These are phyloP conservation scores for Candida arabinofermentans DNA, from an alignment of 805 yeast species.

Conservation along the genomic window DNA sequence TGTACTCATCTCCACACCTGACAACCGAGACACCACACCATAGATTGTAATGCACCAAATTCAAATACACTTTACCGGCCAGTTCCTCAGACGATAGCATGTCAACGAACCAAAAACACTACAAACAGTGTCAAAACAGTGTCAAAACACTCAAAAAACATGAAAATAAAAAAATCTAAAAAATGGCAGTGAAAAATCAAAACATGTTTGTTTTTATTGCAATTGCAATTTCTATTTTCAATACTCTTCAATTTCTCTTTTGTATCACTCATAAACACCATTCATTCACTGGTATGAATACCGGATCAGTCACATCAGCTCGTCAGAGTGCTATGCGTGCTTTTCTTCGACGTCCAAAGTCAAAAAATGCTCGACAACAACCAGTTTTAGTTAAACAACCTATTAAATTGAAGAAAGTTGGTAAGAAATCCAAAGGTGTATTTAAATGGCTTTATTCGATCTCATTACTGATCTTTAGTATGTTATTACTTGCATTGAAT, in stretches of 20 bases:
- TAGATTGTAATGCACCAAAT: slow-evolving; percentile 40
- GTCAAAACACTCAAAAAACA: not conserved
- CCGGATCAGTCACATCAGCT: not conserved
- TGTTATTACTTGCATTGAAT: slow-evolving; percentile 51
- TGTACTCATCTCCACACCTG: slow-evolving; percentile 3
- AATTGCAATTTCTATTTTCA: too few relatives aligned
- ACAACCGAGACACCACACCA: slow-evolving; percentile 38
- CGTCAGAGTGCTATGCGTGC: not conserved
- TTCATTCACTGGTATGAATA: too few relatives aligned
- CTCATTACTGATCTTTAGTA: slow-evolving; percentile 37
- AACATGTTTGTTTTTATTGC: too few relatives aligned
- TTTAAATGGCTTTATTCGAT: slow-evolving; percentile 42
- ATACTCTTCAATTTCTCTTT: too few relatives aligned
- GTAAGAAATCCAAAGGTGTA: slow-evolving; percentile 18
- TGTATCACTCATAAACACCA: too few relatives aligned
- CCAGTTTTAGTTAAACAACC: slow-evolving; percentile 9
- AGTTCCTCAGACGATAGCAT: slow-evolving; percentile 14
- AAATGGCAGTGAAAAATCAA: too few relatives aligned
- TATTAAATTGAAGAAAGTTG: slow-evolving; percentile 11
- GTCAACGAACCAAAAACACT: too few relatives aligned
- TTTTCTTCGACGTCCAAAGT: slow-evolving; percentile 9
- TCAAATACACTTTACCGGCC: slow-evolving; percentile 35
- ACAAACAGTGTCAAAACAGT: too few relatives aligned
- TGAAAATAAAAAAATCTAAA: not conserved
- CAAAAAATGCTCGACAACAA: slow-evolving; percentile 5